These are phyloP conservation scores for Capsaspora owczarzaki DNA, from an alignment of 78 protist genomes.

Conservation along the genomic window DNA sequence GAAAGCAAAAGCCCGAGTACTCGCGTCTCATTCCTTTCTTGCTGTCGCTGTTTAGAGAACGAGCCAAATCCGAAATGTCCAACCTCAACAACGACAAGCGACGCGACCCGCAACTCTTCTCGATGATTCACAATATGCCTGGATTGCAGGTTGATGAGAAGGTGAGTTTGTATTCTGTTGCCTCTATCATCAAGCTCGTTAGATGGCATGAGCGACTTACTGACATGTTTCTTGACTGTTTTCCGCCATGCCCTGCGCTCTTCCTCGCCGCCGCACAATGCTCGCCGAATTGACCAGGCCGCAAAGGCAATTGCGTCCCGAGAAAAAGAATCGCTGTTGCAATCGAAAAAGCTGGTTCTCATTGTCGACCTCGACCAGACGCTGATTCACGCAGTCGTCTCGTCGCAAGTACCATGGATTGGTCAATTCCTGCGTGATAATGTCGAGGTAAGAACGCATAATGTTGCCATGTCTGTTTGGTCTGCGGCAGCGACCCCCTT, in stretches of 20 bases:
- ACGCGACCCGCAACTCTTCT: background rate
- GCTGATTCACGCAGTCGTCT: background rate
- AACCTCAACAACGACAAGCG: no score
- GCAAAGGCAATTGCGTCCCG: background rate
- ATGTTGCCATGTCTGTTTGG: no score
- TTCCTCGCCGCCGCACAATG: background rate
- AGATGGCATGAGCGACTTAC: background rate
- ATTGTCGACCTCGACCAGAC: background rate
- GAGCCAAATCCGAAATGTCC: no score
- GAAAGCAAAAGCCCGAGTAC: background rate
- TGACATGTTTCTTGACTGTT: background rate
- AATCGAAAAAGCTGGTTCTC: background rate
- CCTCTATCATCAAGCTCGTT: background rate
- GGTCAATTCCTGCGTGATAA: no score
- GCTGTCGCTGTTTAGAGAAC: background rate
- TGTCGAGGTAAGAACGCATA: no score
- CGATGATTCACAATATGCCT: background rate
- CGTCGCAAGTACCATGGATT: no score
- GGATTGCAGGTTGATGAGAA: background rate
- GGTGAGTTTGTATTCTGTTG: background rate
- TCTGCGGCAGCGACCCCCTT: no score
- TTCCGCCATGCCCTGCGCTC: background rate
- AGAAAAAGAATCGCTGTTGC: background rate
- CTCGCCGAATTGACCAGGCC: background rate
- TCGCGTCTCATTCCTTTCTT: background rate